Conservation (phyloP, 495 filamentous ascomycete species). For the Durotheca rogersii region DNA sequence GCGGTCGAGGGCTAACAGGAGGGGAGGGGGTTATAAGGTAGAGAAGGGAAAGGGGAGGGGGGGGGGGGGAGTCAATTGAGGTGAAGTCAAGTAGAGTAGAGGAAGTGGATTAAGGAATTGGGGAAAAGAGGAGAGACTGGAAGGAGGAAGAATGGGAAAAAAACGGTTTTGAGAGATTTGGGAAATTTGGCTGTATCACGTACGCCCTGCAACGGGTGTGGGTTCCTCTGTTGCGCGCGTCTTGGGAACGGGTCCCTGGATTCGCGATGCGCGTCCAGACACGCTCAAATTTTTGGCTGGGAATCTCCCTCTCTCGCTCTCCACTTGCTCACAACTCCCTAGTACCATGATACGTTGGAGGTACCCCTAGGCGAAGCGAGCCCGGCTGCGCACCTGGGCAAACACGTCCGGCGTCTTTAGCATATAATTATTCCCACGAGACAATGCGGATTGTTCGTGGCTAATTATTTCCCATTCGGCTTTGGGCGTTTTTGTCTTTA, state of each 20-base stretch:
- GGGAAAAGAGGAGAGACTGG: not conserved
- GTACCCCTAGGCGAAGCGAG: too few relatives aligned
- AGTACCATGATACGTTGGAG: too few relatives aligned
- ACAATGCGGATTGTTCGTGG: too few relatives aligned
- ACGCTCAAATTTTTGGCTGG: conserved; percentile 29
- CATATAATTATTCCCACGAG: too few relatives aligned
- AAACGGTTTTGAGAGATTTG: conserved; percentile 14
- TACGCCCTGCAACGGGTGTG: conserved; percentile 21
- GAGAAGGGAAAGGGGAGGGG: not conserved
- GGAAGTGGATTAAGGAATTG: conserved; percentile 3
- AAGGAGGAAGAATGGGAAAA: not conserved
- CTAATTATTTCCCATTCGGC: too few relatives aligned
- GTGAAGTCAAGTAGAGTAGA: conserved; percentile 14
- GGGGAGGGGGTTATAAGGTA: too few relatives aligned
- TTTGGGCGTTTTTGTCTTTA: too few relatives aligned
- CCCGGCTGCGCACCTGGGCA: too few relatives aligned
- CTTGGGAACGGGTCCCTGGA: conserved; percentile 27
- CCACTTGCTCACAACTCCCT: conserved; percentile 17
- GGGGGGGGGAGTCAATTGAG: not conserved
- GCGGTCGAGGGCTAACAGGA: not conserved
- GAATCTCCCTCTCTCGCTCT: conserved; percentile 14
- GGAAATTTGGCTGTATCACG: conserved; percentile 27
- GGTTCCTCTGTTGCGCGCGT: conserved; percentile 23
- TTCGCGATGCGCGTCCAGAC: conserved; percentile 33
- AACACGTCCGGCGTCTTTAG: too few relatives aligned